Evolutionary conservation across 768 basidiomycete genomes (phyloP), one percentile per base, ranked within the genome.

Genomic region (Amanita pallidorosea): DNA sequence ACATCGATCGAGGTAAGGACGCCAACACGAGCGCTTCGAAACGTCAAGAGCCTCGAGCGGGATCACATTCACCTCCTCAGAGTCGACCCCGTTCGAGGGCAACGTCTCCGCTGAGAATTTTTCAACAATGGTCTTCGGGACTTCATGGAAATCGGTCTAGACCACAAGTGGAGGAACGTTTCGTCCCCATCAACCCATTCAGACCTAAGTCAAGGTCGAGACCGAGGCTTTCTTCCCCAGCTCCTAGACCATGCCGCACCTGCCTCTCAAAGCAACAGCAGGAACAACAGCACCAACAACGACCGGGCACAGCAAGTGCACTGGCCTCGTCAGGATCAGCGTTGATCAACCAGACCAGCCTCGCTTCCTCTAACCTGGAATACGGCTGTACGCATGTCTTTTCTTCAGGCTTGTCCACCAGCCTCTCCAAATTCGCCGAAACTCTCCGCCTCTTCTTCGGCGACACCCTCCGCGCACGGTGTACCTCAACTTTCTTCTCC

Each of bases 121-220:
- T 85, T 13, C 74, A 75, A 5, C 70, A 74, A 12, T 77, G 75
- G 70, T 68, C 74, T 17, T 64, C 75, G 1, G 69, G 71, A 8
- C 70, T 82, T 11, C 74, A 74, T 12, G 31, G 31, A 31, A 11
- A 31, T 51, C 71, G 74, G 7, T 29, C 57, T 18, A 68, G 71
- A 13, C 67, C 67, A 15, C 63, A 67, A 8, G 65, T 67, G 6
- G 77, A 79, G 49, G 79, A 80, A 22, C 73, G 72, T 0, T 82
- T 82, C 53, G 61, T 80, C 4, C 80, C 79, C 1, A 56, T 80
- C 3, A 67, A 82, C 53, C 80, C 80, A 11, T 81, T 74, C 61
- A 70, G 58, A 56, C 60, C 67, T 40, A 64, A 64, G 20, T 44
- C 53, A 7, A 57, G 57, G 0, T 57, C 65, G 44, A 55, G 38